Percentiles rank a stretch among this genome's conserved stretches.
phyloP scores from a whole-genome alignment of 2,329 filamentous ascomycete genomes.

The Penicillium sp. region DNA sequence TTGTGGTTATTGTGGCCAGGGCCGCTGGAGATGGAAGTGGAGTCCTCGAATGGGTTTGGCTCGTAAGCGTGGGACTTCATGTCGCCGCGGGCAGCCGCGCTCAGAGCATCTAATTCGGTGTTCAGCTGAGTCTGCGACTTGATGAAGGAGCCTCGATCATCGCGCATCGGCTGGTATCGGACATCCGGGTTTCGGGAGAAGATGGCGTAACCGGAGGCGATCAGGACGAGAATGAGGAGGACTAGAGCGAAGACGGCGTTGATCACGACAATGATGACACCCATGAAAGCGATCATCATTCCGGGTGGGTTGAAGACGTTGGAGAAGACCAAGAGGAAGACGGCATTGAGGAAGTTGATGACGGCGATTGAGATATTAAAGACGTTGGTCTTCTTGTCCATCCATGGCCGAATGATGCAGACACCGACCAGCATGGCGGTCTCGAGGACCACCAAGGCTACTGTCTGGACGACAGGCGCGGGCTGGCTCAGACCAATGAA shows the following conservation, averaged over 20 bases:
- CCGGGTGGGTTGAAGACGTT: constrained; percentile 81
- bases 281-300: constrained; percentile 84
- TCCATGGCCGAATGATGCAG: constrained; percentile 86
- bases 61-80: constrained; percentile 63
- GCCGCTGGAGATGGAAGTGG: constrained; percentile 66
- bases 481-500: constrained; percentile 83
- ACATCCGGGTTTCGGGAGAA: constrained; percentile 93
- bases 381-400: constrained; percentile 97
- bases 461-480: constrained; percentile 72
- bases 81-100: constrained; percentile 85
- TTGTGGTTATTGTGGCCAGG: constrained; percentile 52
- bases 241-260: constrained; percentile 85
- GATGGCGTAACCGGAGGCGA: constrained; percentile 77
- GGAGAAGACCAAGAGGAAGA: constrained; percentile 89
- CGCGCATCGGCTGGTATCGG: constrained; percentile 93
- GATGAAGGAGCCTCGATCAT: constrained; percentile 96
- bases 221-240: constrained; percentile 78
- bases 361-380: constrained; percentile 93
- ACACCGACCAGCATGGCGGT: constrained; percentile 75
- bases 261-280: constrained; percentile 84
- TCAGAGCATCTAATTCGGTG: constrained; percentile 87
- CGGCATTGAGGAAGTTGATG: constrained; percentile 87
- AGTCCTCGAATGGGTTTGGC: constrained; percentile 68
- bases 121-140: constrained; percentile 87
- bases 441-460: constrained; percentile 84